phyloP scores from a whole-genome alignment of 192 early-diverging fungal genomes.

The Linnemannia elongata region DNA sequence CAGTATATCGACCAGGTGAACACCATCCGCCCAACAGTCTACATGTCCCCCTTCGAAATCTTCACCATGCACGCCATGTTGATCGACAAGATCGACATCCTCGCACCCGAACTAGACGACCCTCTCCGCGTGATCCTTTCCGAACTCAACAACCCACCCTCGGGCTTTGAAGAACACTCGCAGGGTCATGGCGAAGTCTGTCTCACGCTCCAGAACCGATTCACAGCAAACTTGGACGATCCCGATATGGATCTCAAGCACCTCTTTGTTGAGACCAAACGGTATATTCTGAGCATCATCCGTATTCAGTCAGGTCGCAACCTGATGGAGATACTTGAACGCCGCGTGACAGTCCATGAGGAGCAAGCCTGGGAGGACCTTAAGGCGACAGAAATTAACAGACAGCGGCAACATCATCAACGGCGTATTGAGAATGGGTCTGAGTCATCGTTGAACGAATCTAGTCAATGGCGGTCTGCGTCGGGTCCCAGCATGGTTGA shows the following conservation, averaged over 20 bases:
- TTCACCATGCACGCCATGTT: conserved; percentile 90
- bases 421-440: conserved; percentile 42
- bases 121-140: conserved; percentile 74
- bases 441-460: conserved; percentile 27
- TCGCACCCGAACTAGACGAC: conserved; percentile 75
- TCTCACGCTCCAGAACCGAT: conserved; percentile 80
- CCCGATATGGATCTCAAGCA: conserved; percentile 71
- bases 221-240: conserved; percentile 68
- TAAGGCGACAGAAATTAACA: conserved; percentile 53
- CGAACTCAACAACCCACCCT: conserved; percentile 72
- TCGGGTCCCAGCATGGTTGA: conserved; percentile 53
- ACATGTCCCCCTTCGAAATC: conserved; percentile 93
- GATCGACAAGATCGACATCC: conserved; percentile 81
- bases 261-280: conserved; percentile 91
- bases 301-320: conserved; percentile 87
- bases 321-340: conserved; percentile 88
- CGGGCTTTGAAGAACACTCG: conserved; percentile 56
- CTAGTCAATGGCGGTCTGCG: background rate
- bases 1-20: conserved; percentile 85
- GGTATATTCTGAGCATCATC: conserved; percentile 86
- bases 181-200: conserved; percentile 69
- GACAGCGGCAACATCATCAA: conserved; percentile 36
- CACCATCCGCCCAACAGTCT: conserved; percentile 88
- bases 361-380: conserved; percentile 74
- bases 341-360: conserved; percentile 78